These are phyloP conservation scores for Paspalum notatum DNA, from an alignment of 176 grass and related monocot genomes.

Conservation along the genomic window DNA sequence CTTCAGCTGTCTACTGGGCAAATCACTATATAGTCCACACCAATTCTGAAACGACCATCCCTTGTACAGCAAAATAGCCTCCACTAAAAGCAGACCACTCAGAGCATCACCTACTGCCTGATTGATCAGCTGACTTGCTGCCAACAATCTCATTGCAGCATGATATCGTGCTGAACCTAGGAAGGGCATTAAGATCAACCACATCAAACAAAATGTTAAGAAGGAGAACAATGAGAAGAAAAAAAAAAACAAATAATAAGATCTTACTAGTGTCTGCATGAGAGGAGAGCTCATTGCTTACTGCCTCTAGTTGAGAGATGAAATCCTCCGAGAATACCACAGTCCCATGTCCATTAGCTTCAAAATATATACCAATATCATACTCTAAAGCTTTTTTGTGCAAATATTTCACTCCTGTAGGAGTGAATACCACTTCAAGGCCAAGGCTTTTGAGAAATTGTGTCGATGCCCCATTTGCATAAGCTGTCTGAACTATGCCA, in stretches of 20 bases:
- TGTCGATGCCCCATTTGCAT: constrained; percentile 92
- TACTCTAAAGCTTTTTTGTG: constrained; percentile 88
- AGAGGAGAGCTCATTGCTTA: constrained; percentile 44
- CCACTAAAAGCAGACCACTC: constrained; percentile 86
- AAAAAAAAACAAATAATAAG: not conserved
- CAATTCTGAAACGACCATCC: constrained; percentile 87
- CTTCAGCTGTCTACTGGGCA: constrained; percentile 92
- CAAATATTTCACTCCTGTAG: constrained; percentile 93
- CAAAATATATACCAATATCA: constrained; percentile 95
- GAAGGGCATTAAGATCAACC: not conserved
- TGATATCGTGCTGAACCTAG: constrained; percentile 60
- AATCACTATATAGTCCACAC: constrained; percentile 86
- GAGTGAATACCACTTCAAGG: constrained; percentile 79
- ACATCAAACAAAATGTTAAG: not conserved
- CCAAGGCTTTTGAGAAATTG: constrained; percentile 68
- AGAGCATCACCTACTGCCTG: constrained; percentile 92
- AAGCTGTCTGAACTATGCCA: constrained; percentile 89
- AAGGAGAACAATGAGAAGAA: not conserved
- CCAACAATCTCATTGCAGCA: constrained; percentile 75
- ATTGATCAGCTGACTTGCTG: constrained; percentile 80
- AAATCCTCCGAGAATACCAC: constrained; percentile 72
- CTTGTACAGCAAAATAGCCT: constrained; percentile 82
- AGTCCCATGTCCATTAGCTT: constrained; percentile 94
- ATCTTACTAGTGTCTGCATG: constrained; percentile 46
- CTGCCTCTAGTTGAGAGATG: constrained; percentile 51